Evolutionary conservation across 441 rosid species (phyloP).

Genomic region (Daphne laureola): DNA sequence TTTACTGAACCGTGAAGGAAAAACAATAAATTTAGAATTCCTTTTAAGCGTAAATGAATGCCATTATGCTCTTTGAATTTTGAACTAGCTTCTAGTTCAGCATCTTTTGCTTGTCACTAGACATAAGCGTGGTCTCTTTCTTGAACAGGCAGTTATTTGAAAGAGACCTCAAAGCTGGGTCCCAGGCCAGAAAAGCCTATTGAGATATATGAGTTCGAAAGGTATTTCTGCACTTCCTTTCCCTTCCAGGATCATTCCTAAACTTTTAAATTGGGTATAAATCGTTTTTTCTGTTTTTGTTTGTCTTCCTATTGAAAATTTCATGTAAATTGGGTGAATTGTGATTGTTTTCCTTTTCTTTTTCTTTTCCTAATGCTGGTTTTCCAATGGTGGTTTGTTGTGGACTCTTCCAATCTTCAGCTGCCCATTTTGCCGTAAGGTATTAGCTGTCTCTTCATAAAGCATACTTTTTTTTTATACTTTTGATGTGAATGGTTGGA

Average conservation of each 20-base stretch:
- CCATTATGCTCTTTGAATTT: not conserved
- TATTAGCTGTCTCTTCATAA: conserved; percentile 20
- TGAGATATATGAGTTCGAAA: conserved; percentile 89
- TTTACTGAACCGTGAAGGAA: not conserved
- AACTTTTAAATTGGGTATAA: no score
- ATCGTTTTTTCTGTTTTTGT: not conserved
- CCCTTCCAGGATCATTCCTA: not conserved
- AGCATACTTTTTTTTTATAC: not conserved
- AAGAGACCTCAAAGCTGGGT: conserved; percentile 72
- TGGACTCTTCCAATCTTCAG: conserved; percentile 35
- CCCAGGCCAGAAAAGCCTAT: conserved; percentile 93
- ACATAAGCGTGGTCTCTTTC: conserved; percentile 1
- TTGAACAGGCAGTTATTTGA: conserved; percentile 55
- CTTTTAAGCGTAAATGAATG: not conserved
- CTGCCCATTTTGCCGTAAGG: conserved; percentile 98
- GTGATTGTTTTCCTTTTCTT: conserved; percentile 17
- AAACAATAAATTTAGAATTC: conserved; percentile 1
- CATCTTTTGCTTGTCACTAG: not conserved
- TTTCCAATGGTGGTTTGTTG: conserved; percentile 13
- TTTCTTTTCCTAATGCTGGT: conserved; percentile 9
- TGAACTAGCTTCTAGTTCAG: not conserved
- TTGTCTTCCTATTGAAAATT: conserved; percentile 3
- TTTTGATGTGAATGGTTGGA: not conserved
- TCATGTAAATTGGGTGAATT: conserved; percentile 9
- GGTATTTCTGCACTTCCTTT: conserved; percentile 31